Evolutionary conservation across 805 yeast species (phyloP).

Genomic region (Alloascoidea hylecoeti): DNA sequence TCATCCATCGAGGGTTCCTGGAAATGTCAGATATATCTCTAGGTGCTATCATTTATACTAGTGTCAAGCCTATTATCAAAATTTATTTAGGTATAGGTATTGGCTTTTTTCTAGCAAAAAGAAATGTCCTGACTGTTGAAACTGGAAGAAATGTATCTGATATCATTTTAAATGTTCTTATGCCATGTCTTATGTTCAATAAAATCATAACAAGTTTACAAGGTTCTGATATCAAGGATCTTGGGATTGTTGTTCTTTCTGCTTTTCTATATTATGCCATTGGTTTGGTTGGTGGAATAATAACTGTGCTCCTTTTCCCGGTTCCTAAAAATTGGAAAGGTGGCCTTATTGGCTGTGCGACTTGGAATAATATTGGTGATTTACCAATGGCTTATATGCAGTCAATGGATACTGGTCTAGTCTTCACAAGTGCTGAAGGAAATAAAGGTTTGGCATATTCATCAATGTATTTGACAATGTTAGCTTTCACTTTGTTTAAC

Average conservation of each 20-base stretch:
- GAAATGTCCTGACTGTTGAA: background rate
- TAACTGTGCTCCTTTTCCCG: conserved; percentile 17
- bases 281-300: conserved; percentile 25
- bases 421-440: conserved; percentile 43
- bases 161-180: conserved; percentile 48
- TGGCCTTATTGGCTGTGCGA: conserved; percentile 57
- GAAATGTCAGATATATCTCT: background rate
- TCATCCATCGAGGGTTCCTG: too few relatives aligned
- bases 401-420: conserved; percentile 49
- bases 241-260: conserved; percentile 49
- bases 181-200: conserved; percentile 67
- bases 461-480: conserved; percentile 60
- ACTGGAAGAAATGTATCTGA: conserved; percentile 24
- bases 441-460: conserved; percentile 74
- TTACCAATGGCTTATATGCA: conserved; percentile 67
- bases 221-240: conserved; percentile 51
- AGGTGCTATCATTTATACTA: background rate
- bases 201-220: conserved; percentile 56
- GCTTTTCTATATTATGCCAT: conserved; percentile 27
- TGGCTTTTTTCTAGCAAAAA: background rate
- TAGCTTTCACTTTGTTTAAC: conserved; percentile 56
- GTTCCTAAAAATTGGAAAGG: conserved; percentile 68
- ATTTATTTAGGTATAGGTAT: background rate
- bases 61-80: background rate
- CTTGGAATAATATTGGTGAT: conserved; percentile 70